A percentile compares a stretch with the other conserved stretches of the same genome.
Conservation (phyloP, 768 basidiomycete genomes). For the Mycena kentingensis region DNA sequence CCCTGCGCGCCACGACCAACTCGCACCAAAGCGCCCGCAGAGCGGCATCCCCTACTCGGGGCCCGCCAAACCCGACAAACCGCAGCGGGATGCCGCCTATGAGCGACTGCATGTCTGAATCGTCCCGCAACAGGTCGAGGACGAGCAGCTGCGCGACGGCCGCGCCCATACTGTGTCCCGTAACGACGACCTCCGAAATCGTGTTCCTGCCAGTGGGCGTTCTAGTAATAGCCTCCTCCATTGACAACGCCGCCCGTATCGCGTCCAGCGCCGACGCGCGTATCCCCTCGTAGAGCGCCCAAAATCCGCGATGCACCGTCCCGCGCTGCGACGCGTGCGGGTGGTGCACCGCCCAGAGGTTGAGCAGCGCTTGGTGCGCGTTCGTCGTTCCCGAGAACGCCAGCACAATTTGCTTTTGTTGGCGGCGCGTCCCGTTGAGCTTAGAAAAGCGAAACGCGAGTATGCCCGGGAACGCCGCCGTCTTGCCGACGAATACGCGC, state of each 20-base stretch:
- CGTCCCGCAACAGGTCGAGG: slow-evolving; percentile 45
- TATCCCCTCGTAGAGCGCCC: slow-evolving; percentile 51
- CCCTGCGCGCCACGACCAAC: slow-evolving; percentile 36
- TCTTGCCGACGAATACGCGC: slow-evolving; percentile 40
- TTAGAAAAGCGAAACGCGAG: slow-evolving; percentile 45
- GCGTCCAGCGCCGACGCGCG: slow-evolving; percentile 35
- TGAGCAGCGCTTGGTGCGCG: slow-evolving; percentile 45
- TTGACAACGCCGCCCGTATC: slow-evolving; percentile 39
- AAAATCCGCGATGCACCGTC: slow-evolving; percentile 57
- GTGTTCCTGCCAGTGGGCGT: too few relatives aligned
- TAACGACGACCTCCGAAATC: slow-evolving; percentile 48
- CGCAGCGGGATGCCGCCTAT: slow-evolving; percentile 36
- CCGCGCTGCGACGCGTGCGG: slow-evolving; percentile 42
- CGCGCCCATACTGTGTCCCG: slow-evolving; percentile 62
- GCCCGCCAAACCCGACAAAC: slow-evolving; percentile 53
- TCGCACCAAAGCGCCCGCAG: slow-evolving; percentile 46
- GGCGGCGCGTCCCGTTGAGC: too few relatives aligned
- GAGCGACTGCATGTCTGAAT: slow-evolving; percentile 25
- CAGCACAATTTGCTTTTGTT: slow-evolving; percentile 58
- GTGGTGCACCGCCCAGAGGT: slow-evolving; percentile 44
- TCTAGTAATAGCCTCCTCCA: too few relatives aligned
- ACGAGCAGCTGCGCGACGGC: slow-evolving; percentile 51
- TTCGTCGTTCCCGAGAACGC: slow-evolving; percentile 54
- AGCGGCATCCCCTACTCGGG: slow-evolving; percentile 49
- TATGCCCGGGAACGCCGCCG: slow-evolving; percentile 48